phyloP scores from a whole-genome alignment of 371 early-diverging fungal species.

The Rhizopus microsporus region DNA sequence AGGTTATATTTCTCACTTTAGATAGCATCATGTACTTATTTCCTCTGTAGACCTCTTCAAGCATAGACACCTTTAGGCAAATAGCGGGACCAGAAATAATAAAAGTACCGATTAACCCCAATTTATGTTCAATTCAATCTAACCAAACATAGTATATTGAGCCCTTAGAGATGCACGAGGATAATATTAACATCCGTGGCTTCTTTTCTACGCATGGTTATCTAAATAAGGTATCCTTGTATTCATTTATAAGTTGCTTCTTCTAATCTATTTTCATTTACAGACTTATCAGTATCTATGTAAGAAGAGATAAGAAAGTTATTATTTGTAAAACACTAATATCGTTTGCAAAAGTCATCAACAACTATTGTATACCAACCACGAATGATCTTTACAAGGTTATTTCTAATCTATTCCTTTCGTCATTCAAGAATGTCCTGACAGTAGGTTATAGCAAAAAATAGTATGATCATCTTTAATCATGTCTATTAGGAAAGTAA shows the following conservation, averaged over 20 bases:
- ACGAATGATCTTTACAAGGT: conserved; percentile 38
- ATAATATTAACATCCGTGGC: conserved; percentile 30
- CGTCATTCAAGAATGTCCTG: no score
- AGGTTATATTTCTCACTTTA: conserved; percentile 29
- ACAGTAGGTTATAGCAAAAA: neutral
- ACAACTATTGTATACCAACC: conserved; percentile 47
- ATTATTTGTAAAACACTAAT: neutral
- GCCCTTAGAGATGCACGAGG: conserved; percentile 24
- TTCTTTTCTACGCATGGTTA: conserved; percentile 45
- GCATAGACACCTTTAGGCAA: conserved; percentile 35
- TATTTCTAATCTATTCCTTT: conserved; percentile 39
- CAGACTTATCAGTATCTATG: conserved; percentile 52
- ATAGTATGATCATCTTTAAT: neutral
- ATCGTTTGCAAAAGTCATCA: conserved; percentile 35
- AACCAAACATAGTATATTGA: conserved; percentile 26
- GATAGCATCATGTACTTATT: neutral
- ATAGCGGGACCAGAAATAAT: conserved; percentile 32
- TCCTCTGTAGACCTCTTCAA: conserved; percentile 20
- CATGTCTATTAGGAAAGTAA: conserved; percentile 7
- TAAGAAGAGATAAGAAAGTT: conserved; percentile 11
- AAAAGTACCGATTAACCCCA: conserved; percentile 21
- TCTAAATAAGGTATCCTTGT: conserved; percentile 46
- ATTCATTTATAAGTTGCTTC: neutral
- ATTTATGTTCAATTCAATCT: neutral
- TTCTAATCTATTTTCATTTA: conserved; percentile 9